phyloP scores from a whole-genome alignment of 257 asterid species.

The Lycium barbarum region DNA sequence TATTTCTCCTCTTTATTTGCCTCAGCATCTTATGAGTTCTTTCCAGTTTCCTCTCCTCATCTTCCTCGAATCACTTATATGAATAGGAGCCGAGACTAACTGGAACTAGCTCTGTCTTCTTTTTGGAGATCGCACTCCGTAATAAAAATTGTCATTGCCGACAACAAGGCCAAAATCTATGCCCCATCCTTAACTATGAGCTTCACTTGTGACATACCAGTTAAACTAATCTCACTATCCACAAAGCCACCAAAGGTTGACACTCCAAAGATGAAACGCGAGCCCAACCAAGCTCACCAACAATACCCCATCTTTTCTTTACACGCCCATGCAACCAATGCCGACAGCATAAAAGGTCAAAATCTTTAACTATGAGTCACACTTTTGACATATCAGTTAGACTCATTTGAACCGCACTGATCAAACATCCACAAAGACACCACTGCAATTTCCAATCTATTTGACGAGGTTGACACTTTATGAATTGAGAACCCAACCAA shows the following conservation, averaged over 20 bases:
- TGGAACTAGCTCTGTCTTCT: not conserved
- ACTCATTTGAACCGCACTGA: not conserved
- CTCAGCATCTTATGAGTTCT: conserved; percentile 2
- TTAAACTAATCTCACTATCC: not conserved
- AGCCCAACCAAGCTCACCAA: not conserved
- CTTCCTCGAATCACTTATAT: not conserved
- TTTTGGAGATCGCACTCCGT: not conserved
- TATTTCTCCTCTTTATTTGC: not conserved
- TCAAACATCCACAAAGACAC: not conserved
- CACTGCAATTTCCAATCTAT: not conserved
- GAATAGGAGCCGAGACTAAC: not conserved
- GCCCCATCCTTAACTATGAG: not conserved
- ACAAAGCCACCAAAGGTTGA: not conserved
- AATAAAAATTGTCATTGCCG: not conserved
- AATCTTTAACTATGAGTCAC: not conserved
- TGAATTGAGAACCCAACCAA: conserved; percentile 11
- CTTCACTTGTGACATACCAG: not conserved
- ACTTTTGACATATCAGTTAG: conserved; percentile 1
- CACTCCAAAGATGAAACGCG: not conserved
- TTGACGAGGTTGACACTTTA: not conserved
- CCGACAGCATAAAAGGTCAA: not conserved
- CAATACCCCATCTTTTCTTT: not conserved
- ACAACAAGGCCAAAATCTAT: not conserved
- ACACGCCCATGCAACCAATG: not conserved
- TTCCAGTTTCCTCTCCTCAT: not conserved